Evolutionary conservation across 805 yeast genomes (phyloP).

Genomic region (Kuraishia capsulata): DNA sequence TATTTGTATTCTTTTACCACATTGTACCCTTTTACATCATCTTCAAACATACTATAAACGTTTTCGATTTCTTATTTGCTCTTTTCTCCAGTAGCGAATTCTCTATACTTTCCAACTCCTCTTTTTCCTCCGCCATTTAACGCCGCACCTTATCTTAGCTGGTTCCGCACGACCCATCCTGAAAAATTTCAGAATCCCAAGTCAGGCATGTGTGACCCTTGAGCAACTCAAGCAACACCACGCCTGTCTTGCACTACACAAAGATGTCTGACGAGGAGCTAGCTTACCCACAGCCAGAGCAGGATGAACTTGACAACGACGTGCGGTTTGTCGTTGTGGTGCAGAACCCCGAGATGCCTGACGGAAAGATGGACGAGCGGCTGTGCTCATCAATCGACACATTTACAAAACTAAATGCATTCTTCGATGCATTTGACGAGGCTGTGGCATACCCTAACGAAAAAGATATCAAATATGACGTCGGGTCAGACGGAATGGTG

Average conservation of each 20-base stretch:
- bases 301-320: slow-evolving; percentile 35
- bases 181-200: no score
- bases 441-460: slow-evolving; percentile 45
- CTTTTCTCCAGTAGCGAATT: no score
- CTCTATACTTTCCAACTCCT: no score
- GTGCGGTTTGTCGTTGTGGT: slow-evolving; percentile 33
- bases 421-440: slow-evolving; percentile 45
- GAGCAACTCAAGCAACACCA: no score
- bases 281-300: slow-evolving; percentile 12
- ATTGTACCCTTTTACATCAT: no score
- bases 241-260: no score
- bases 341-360: slow-evolving; percentile 22
- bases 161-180: slow-evolving; percentile 43
- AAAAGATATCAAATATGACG: slow-evolving; percentile 46
- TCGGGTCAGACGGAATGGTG: slow-evolving; percentile 52
- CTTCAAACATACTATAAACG: no score
- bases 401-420: slow-evolving; percentile 36
- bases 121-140: no score
- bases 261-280: slow-evolving; percentile 2
- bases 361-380: slow-evolving; percentile 37
- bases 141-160: slow-evolving; percentile 31
- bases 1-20: no score
- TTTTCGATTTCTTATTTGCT: no score
- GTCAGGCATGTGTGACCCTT: no score
- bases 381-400: slow-evolving; percentile 34